Percentiles rank a stretch among this genome's conserved stretches.
Evolutionary conservation across 352 stramenopile genomes (phyloP).

Genomic region (Globisporangium spiculum): DNA sequence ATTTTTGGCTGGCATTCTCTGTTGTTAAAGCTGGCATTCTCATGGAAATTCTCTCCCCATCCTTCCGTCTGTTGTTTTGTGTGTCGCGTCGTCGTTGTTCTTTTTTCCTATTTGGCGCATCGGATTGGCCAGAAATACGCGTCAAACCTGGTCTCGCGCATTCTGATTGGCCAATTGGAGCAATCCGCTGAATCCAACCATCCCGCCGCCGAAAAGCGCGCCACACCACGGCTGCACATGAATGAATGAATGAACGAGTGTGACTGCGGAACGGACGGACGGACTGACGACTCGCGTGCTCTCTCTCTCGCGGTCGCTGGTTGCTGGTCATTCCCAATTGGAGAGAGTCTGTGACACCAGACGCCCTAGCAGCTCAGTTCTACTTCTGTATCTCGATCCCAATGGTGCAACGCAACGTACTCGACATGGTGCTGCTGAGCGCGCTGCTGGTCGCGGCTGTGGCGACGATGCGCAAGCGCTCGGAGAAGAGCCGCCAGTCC

Average conservation of each 20-base stretch:
- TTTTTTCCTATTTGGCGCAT: not conserved
- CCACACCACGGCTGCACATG: not conserved
- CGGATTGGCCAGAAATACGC: constrained; percentile 4
- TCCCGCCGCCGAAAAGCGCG: not conserved
- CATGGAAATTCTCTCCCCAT: constrained; percentile 1
- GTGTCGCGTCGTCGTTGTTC: not conserved
- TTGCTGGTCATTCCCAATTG: not conserved
- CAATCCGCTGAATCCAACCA: constrained; percentile 4
- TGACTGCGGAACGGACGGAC: not conserved
- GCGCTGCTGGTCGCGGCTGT: constrained; percentile 47
- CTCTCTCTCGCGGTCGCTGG: not conserved
- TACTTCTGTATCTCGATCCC: not conserved
- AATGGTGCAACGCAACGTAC: constrained; percentile 39
- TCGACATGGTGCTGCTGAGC: constrained; percentile 48
- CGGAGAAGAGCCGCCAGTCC: constrained; percentile 39
- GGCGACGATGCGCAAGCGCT: constrained; percentile 40
- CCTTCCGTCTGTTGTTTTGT: not conserved
- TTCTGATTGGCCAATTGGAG: not conserved
- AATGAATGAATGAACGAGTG: not conserved
- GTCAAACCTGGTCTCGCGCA: not conserved
- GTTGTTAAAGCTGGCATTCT: not conserved
- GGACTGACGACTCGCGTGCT: not conserved
- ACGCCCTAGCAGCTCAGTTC: not conserved
- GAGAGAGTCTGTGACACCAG: not conserved
- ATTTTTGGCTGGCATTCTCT: not conserved